Conservation (phyloP, 345 rosid genomes). For the Capsella bursapastoris region DNA sequence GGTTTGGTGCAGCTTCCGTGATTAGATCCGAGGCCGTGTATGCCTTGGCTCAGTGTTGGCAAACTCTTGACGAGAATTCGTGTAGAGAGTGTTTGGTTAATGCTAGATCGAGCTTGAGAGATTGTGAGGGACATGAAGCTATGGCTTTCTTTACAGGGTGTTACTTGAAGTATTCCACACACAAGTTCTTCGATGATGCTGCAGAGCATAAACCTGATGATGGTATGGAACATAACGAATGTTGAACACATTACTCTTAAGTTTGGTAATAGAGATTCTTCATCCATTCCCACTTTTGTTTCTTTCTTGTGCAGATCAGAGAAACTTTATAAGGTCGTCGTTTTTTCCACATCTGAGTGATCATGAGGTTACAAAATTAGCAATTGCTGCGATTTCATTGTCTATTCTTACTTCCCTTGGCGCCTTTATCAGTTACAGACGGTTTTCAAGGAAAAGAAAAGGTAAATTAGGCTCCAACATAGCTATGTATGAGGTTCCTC, state of each 20-base stretch:
- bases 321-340: conserved; percentile 7
- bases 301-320: conserved; percentile 29
- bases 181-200: conserved; percentile 46
- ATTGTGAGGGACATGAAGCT: conserved; percentile 59
- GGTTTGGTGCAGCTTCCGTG: conserved; percentile 50
- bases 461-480: conserved; percentile 14
- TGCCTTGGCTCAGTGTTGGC: conserved; percentile 81
- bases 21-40: conserved; percentile 44
- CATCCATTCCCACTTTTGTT: conserved; percentile 8
- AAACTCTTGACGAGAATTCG: conserved; percentile 45
- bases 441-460: conserved; percentile 47
- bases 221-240: conserved; percentile 8
- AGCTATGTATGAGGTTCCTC: not conserved
- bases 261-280: not conserved
- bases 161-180: conserved; percentile 59
- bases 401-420: conserved; percentile 49
- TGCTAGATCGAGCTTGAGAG: conserved; percentile 50
- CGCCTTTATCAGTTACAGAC: conserved; percentile 53
- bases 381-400: conserved; percentile 33
- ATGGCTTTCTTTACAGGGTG: conserved; percentile 72
- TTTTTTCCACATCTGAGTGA: conserved; percentile 25
- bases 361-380: conserved; percentile 18
- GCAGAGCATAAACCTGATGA: conserved; percentile 8
- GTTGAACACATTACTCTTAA: not conserved
- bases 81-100: conserved; percentile 59